A percentile compares a stretch with the other conserved stretches of the same genome.
phyloP scores from a whole-genome alignment of 2,329 filamentous ascomycete genomes.

The Aspergillus neotritici region DNA sequence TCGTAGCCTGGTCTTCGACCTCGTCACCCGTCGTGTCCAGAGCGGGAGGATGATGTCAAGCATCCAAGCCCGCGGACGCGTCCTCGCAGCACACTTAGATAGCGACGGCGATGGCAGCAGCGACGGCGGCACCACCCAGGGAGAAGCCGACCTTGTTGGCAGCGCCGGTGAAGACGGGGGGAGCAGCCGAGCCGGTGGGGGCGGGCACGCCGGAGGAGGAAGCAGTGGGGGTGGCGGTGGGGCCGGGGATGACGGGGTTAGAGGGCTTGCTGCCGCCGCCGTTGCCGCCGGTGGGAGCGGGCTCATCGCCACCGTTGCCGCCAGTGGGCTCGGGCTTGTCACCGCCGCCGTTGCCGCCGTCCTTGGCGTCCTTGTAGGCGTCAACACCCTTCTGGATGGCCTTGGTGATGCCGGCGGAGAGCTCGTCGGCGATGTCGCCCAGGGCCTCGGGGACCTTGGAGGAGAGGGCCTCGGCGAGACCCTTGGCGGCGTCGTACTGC shows the following conservation, averaged over 20 bases:
- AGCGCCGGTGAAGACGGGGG: constrained; percentile 2
- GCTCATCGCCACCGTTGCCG: constrained; percentile 11
- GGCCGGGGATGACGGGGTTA: constrained; percentile 6
- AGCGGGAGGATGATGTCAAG: background rate
- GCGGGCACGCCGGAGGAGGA: constrained; percentile 6
- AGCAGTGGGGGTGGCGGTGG: background rate
- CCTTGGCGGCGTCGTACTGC: constrained; percentile 23
- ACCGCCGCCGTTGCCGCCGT: constrained; percentile 1
- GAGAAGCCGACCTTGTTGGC: constrained; percentile 4
- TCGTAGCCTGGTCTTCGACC: constrained; percentile 1
- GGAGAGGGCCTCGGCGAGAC: constrained; percentile 24
- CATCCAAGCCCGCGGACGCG: background rate
- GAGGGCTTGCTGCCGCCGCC: constrained; percentile 2
- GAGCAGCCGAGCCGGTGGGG: background rate
- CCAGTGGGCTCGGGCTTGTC: constrained; percentile 9
- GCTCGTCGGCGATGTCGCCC: constrained; percentile 18
- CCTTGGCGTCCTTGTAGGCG: constrained; percentile 18
- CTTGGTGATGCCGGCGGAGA: constrained; percentile 25
- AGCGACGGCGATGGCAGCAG: constrained; percentile 4
- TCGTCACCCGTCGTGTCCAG: constrained; percentile 2
- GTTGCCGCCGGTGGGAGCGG: background rate
- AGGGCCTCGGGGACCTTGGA: constrained; percentile 27
- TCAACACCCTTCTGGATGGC: constrained; percentile 30
- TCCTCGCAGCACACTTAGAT: background rate
- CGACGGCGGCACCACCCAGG: constrained; percentile 4